A percentile compares a stretch with the other conserved stretches of the same genome.
Conservation (phyloP, 371 early-diverging fungal species). For the Synchytrium microbalum region DNA sequence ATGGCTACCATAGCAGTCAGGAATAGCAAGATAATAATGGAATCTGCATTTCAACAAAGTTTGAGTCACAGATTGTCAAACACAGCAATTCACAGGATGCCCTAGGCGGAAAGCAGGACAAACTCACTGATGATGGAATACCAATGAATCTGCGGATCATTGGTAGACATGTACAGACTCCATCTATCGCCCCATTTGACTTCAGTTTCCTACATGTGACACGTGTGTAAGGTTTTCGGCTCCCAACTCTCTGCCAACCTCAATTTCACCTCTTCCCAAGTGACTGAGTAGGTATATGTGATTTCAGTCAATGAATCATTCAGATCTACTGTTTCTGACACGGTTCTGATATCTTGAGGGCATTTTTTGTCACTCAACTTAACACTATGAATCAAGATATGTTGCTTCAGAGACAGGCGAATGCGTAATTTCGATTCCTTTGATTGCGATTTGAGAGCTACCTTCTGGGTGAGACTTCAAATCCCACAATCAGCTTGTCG, state of each 20-base stretch:
- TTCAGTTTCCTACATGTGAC: background rate
- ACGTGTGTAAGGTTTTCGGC: background rate
- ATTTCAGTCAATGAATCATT: background rate
- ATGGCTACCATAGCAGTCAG: slow-evolving; percentile 66
- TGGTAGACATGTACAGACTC: background rate
- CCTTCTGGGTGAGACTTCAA: background rate
- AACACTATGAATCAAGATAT: background rate
- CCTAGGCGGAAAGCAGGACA: too few relatives aligned
- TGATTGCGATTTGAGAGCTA: background rate
- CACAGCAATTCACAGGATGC: too few relatives aligned
- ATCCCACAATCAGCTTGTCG: background rate
- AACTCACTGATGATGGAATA: too few relatives aligned
- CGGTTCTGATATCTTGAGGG: background rate
- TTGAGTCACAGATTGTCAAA: too few relatives aligned
- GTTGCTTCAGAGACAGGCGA: background rate
- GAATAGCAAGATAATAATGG: slow-evolving; percentile 76
- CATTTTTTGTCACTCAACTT: background rate
- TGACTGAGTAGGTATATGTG: background rate
- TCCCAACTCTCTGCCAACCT: background rate
- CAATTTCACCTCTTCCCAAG: background rate
- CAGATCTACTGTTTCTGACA: background rate
- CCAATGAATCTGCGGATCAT: slow-evolving; percentile 1
- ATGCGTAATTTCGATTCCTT: background rate
- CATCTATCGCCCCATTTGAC: background rate
- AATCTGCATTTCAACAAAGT: too few relatives aligned